These are phyloP conservation scores for Boletus mariae DNA, from an alignment of 1,284 basidiomycete genomes.

Conservation along the genomic window DNA sequence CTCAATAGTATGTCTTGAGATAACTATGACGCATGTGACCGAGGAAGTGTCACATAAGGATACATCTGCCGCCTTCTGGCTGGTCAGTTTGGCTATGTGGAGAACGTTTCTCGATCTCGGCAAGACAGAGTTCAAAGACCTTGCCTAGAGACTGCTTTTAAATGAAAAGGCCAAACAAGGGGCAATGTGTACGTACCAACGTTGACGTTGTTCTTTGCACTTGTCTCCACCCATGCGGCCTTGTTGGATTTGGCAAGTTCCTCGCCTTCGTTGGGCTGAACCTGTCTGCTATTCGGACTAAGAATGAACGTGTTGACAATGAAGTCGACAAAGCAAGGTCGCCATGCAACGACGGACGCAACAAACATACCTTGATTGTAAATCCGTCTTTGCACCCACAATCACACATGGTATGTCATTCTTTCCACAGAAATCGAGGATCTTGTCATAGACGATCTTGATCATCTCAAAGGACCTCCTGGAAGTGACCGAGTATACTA, in stretches of 20 bases:
- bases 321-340: conserved; percentile 9
- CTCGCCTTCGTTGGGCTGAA: conserved; percentile 71
- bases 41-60: conserved; percentile 58
- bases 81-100: conserved; percentile 56
- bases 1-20: conserved; percentile 26
- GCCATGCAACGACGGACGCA: conserved; percentile 10
- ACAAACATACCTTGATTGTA: conserved; percentile 61
- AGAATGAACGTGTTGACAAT: conserved; percentile 25
- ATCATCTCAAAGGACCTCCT: conserved; percentile 96
- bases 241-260: conserved; percentile 70
- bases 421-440: conserved; percentile 90
- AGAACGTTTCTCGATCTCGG: conserved; percentile 78
- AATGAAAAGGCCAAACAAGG: conserved; percentile 5
- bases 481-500: conserved; percentile 94
- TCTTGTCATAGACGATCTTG: conserved; percentile 95
- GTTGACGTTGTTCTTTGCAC: conserved; percentile 86
- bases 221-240: conserved; percentile 85
- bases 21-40: conserved; percentile 15
- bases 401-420: conserved; percentile 92
- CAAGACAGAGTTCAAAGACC: conserved; percentile 86
- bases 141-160: conserved; percentile 49
- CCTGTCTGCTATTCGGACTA: conserved; percentile 59
- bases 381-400: conserved; percentile 93
- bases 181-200: conserved; percentile 58
- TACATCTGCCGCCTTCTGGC: conserved; percentile 56